phyloP scores from a whole-genome alignment of 768 basidiomycete species.

The Mycena floridula region DNA sequence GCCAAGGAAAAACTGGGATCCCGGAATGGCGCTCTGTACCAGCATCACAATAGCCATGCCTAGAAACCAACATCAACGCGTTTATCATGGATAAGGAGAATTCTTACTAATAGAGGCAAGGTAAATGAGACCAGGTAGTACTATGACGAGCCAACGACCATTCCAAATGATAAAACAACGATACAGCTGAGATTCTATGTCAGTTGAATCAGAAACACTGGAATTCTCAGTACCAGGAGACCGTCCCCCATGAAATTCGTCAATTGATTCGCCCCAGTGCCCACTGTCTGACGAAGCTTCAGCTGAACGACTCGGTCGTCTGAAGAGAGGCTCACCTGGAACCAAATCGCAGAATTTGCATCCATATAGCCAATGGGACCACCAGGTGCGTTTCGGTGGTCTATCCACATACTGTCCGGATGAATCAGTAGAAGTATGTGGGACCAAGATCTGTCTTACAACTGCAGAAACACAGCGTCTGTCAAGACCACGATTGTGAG shows the following conservation, averaged over 20 bases:
- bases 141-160: constrained; percentile 2
- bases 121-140: constrained; percentile 11
- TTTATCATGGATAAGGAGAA: background rate
- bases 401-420: constrained; percentile 36
- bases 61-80: constrained; percentile 8
- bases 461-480: constrained; percentile 22
- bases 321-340: no score
- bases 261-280: constrained; percentile 15
- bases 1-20: constrained; percentile 18
- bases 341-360: constrained; percentile 20
- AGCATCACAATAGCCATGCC: constrained; percentile 19
- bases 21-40: constrained; percentile 17
- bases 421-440: no score
- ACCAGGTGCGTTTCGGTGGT: constrained; percentile 18
- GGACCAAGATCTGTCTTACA: no score
- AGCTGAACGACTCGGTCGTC: no score
- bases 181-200: constrained; percentile 21
- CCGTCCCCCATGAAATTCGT: constrained; percentile 29
- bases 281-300: no score
- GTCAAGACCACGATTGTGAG: constrained; percentile 23
- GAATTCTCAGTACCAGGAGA: constrained; percentile 23
- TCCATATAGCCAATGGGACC: constrained; percentile 24
- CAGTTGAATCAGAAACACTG: background rate
- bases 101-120: constrained; percentile 7
- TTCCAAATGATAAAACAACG: constrained; percentile 26